Conservation (phyloP, 768 basidiomycete species). For the Gautieria morchelliformis region DNA sequence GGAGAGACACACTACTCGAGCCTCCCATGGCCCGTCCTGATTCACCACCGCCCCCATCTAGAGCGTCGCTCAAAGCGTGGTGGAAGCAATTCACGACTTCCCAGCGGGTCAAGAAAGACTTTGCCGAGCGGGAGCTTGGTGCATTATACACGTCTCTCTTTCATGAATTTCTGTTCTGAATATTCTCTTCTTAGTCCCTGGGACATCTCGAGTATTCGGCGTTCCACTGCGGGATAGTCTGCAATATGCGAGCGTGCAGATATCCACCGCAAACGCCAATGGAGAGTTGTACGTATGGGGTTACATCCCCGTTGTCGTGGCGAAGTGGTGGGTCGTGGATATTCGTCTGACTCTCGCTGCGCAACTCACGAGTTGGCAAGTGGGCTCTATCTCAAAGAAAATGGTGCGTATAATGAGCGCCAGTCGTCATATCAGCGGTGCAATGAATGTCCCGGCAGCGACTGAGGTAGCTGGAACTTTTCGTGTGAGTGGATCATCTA, state of each 20-base stretch:
- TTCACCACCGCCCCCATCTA: conserved; percentile 18
- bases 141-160: conserved; percentile 21
- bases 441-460: conserved; percentile 32
- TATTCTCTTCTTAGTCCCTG: conserved; percentile 14
- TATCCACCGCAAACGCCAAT: conserved; percentile 76
- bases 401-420: conserved; percentile 39
- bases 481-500: conserved; percentile 90
- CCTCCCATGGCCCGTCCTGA: background rate
- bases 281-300: conserved; percentile 89
- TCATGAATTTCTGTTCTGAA: background rate
- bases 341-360: background rate
- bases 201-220: conserved; percentile 53
- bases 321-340: conserved; percentile 68
- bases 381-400: conserved; percentile 90
- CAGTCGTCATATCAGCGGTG: background rate
- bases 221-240: conserved; percentile 78
- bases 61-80: conserved; percentile 67
- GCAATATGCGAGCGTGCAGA: conserved; percentile 83
- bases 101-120: conserved; percentile 51
- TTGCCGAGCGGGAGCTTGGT: conserved; percentile 3
- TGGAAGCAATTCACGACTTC: conserved; percentile 67
- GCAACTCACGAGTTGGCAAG: conserved; percentile 28
- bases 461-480: conserved; percentile 93
- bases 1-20: background rate
- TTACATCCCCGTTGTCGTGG: conserved; percentile 93